Conservation (phyloP, 1,139 yeast genomes). For the Chernovozyma sophiae-reginae region DNA sequence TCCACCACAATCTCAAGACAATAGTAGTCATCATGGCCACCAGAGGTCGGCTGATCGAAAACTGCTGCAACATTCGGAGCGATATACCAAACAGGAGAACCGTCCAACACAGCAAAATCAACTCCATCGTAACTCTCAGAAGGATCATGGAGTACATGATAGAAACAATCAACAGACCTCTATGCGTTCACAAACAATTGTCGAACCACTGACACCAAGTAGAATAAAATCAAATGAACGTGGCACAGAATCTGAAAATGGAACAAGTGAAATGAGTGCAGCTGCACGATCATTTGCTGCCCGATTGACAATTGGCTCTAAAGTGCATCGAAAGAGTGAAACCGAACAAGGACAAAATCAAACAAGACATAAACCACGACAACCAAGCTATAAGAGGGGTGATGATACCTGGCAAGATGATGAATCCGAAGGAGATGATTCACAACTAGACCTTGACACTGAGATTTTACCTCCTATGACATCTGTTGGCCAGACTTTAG, state of each 20-base stretch:
- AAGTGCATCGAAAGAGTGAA: background rate
- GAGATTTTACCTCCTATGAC: constrained; percentile 6
- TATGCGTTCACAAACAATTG: too few relatives aligned
- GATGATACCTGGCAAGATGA: constrained; percentile 7
- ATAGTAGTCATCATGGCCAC: background rate
- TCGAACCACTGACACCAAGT: background rate
- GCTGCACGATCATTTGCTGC: background rate
- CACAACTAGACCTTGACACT: constrained; percentile 2
- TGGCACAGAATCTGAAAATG: background rate
- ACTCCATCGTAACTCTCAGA: background rate
- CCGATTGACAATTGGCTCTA: background rate
- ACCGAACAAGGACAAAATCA: background rate
- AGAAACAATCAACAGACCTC: background rate
- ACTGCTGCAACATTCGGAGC: background rate
- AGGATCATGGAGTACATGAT: background rate
- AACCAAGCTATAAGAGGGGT: background rate
- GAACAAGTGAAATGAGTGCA: background rate
- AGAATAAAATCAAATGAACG: background rate
- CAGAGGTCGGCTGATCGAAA: background rate
- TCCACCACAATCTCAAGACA: constrained; percentile 7
- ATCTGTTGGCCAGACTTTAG: constrained; percentile 16
- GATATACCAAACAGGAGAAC: background rate
- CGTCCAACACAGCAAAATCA: too few relatives aligned
- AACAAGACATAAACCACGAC: background rate
- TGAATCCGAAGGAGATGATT: constrained; percentile 4